Conservation (phyloP, 2,329 filamentous ascomycete species). For the Aspergillus sp. region DNA sequence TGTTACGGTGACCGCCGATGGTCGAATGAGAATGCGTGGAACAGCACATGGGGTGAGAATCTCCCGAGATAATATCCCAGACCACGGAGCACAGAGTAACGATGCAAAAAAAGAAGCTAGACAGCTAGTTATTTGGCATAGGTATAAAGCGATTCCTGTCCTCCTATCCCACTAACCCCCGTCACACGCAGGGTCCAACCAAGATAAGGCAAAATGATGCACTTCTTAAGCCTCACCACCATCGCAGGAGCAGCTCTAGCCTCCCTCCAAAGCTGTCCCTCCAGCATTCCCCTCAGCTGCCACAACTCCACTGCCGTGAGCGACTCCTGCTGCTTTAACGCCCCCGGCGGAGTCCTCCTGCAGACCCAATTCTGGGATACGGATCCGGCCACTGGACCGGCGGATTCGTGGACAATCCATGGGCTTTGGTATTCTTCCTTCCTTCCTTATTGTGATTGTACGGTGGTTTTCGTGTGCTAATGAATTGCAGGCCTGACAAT, state of each 20-base stretch:
- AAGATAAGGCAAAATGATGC: background rate
- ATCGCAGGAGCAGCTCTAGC: conserved; percentile 15
- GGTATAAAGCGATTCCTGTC: background rate
- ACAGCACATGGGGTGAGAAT: too few species aligned
- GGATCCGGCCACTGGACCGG: conserved; percentile 45
- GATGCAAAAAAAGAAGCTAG: too few species aligned
- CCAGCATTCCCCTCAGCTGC: conserved; percentile 44
- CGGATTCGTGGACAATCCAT: conserved; percentile 51
- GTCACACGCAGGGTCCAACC: background rate
- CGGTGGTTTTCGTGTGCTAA: too few species aligned
- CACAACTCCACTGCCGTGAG: conserved; percentile 44
- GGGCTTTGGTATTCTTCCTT: conserved; percentile 41
- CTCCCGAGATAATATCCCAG: too few species aligned
- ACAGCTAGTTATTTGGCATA: too few species aligned
- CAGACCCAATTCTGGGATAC: conserved; percentile 57
- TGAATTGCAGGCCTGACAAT: conserved; percentile 36
- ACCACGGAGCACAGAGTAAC: too few species aligned
- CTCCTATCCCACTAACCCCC: background rate
- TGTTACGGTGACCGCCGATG: too few species aligned
- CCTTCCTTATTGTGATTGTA: too few species aligned
- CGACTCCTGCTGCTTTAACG: conserved; percentile 52
- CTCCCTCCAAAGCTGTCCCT: conserved; percentile 20
- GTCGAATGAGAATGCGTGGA: too few species aligned
- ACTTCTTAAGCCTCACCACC: conserved; percentile 16
- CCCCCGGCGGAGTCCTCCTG: conserved; percentile 49